Evolutionary conservation across 2,329 filamentous ascomycete genomes (phyloP).

Genomic region (Aspergillus vadensis): DNA sequence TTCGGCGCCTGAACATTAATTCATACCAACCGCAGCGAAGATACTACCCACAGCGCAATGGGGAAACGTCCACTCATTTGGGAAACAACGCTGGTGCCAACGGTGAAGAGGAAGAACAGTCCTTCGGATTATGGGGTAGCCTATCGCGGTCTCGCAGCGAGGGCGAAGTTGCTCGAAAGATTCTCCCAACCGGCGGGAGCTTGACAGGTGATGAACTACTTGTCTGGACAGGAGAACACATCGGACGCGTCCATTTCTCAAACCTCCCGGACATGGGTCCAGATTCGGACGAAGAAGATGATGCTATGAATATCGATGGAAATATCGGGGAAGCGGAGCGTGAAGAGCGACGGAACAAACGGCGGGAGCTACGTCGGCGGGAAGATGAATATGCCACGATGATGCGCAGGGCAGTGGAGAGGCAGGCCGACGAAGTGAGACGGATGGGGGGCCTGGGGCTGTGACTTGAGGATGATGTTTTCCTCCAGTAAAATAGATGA

Average conservation of each 20-base stretch:
- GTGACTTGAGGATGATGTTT: neutral
- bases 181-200: constrained; percentile 62
- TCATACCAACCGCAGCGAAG: constrained; percentile 29
- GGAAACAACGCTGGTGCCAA: neutral
- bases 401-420: constrained; percentile 74
- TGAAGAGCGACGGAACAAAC: constrained; percentile 34
- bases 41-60: constrained; percentile 8
- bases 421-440: constrained; percentile 75
- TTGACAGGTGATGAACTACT: constrained; percentile 66
- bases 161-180: constrained; percentile 76
- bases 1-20: constrained; percentile 62
- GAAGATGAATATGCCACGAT: constrained; percentile 63
- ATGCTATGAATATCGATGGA: constrained; percentile 31
- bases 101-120: constrained; percentile 39
- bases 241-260: constrained; percentile 72
- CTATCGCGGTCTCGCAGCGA: constrained; percentile 56
- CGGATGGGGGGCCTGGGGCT: constrained; percentile 59
- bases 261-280: constrained; percentile 38
- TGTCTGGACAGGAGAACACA: constrained; percentile 83
- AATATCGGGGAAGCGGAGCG: constrained; percentile 31
- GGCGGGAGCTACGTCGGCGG: constrained; percentile 36
- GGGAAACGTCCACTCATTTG: constrained; percentile 1
- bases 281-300: constrained; percentile 43
- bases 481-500: neutral
- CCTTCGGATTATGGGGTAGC: constrained; percentile 60